Evolutionary conservation across 208 protist species (phyloP), one percentile per base, ranked within the genome.

Genomic region (Leishmania tarentolae): DNA sequence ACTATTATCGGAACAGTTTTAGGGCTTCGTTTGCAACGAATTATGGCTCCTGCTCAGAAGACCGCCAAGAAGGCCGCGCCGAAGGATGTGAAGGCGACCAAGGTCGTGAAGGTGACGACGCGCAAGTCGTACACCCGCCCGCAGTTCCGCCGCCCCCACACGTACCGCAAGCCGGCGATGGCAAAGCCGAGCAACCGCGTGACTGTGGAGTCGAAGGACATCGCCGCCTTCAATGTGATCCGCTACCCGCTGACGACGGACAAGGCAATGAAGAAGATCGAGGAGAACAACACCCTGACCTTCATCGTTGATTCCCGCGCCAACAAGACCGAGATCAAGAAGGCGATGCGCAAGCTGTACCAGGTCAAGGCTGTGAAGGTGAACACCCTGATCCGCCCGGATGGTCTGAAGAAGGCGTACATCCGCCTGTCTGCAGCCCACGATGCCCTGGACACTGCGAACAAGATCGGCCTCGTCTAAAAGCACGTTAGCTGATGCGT

Each of bases 201-300:
- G 68, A 96, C 87, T 42, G 93, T 95, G 70, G 87, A 95, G 50
- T 79, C 87, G 83, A 91, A 91, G 87, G 96, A 97, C 87, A 73
- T 87, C 37, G 83, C 92, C 74, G 83, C 96, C 69, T 99, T 97
- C 93, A 80, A 88, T 80, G 86, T 99, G 83, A 94, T 99, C 85
- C 95, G 98, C 88, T 98, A 98, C 93, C 99, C 99, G 47, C 88
- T 99, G 75, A 99, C 97, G 47, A 99, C 99, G 37, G 99, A 99
- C 87, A 98, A 98, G 86, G 98, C 99, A 72, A 99, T 99, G 96
- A 99, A 99, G 97, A 99, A 99, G 95, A 99, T 99, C 81, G 99
- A 99, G 94, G 98, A 99, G 83, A 98, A 99, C 93, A 99, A 99
- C 98, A 99, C 99, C 50, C 90, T 99, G 63, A 99, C 99, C 83